A percentile compares a stretch with the other conserved stretches of the same genome.
Evolutionary conservation across 257 asterid genomes (phyloP).

Genomic region (Mitragyna speciosa): DNA sequence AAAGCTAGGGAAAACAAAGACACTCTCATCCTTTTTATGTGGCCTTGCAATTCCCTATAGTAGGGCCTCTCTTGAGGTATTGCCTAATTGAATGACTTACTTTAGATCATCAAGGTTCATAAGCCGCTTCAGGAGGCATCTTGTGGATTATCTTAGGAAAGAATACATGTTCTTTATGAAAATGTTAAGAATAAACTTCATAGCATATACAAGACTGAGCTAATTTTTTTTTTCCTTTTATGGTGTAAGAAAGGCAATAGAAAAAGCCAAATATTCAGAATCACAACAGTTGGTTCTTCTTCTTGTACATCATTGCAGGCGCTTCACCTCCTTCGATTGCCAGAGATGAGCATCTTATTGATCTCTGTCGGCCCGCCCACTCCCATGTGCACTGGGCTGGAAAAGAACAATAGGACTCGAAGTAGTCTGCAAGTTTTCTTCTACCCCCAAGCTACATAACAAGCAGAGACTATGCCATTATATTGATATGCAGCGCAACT

Average conservation of each 20-base stretch:
- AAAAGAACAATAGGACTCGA: background rate
- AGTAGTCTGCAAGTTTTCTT: background rate
- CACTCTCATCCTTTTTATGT: background rate
- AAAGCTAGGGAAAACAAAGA: background rate
- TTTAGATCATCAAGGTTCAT: background rate
- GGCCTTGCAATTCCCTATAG: background rate
- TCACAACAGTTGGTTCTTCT: background rate
- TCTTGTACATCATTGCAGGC: background rate
- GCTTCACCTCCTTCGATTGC: background rate
- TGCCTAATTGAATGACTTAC: background rate
- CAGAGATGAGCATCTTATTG: background rate
- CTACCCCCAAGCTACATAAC: background rate
- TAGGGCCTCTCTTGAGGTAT: background rate
- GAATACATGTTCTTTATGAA: background rate
- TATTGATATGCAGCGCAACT: background rate
- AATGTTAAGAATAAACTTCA: background rate
- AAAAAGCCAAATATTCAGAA: background rate
- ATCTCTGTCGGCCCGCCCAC: no score
- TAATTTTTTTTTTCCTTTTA: no score
- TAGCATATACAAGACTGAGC: background rate
- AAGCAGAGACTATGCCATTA: no score
- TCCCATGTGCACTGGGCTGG: no score
- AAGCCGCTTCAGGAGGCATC: background rate
- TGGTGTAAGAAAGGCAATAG: background rate
- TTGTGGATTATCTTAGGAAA: background rate